Conservation (phyloP, 495 filamentous ascomycete genomes). For the Astrothelium subdiscretum region DNA sequence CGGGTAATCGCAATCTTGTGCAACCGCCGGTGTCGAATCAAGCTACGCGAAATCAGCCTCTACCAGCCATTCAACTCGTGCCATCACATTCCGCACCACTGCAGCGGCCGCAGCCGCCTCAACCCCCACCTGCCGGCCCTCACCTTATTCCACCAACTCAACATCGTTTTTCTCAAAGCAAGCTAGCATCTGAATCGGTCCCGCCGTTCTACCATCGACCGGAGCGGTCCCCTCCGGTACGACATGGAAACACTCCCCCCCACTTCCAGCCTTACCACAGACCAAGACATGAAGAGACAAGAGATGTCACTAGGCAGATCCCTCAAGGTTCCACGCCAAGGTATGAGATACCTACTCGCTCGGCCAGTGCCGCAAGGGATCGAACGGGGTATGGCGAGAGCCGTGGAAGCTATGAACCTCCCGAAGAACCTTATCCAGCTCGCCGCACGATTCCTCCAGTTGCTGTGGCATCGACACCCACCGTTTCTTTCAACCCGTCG, state of each 20-base stretch:
- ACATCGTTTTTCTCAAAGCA: background rate
- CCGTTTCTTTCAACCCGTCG: background rate
- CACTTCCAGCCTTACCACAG: background rate
- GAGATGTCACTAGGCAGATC: background rate
- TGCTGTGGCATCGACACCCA: background rate
- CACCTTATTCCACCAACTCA: background rate
- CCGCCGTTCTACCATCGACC: background rate
- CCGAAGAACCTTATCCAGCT: slow-evolving; percentile 14
- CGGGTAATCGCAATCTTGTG: slow-evolving; percentile 10
- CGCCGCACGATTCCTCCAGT: slow-evolving; percentile 8
- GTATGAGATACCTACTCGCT: background rate
- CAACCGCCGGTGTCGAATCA: slow-evolving; percentile 17
- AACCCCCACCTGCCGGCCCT: slow-evolving; percentile 1
- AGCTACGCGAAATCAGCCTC: slow-evolving; percentile 14
- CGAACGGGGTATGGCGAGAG: slow-evolving; percentile 3
- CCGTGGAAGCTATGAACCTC: slow-evolving; percentile 22
- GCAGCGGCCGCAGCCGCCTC: slow-evolving; percentile 11
- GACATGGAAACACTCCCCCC: background rate
- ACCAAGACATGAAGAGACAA: background rate
- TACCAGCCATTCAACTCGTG: slow-evolving; percentile 13
- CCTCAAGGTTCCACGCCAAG: slow-evolving; percentile 6
- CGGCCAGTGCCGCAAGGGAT: background rate
- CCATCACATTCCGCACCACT: slow-evolving; percentile 13
- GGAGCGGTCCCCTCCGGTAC: background rate
- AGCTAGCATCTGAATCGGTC: background rate